Evolutionary conservation across 1,284 basidiomycete species (phyloP).

Genomic region (Ustilago curta): DNA sequence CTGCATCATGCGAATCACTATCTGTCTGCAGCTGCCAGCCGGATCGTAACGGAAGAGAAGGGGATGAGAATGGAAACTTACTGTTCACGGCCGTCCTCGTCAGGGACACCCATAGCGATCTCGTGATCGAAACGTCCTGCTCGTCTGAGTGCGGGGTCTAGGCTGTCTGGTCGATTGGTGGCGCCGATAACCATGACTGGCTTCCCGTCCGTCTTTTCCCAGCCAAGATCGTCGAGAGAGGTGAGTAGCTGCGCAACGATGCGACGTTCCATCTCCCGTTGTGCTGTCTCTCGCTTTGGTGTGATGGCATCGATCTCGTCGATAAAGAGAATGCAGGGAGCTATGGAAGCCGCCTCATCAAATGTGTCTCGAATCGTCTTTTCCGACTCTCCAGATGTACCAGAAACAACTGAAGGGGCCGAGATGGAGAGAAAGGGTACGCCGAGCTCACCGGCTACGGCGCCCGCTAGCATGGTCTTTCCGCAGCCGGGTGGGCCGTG

Average conservation of each 20-base stretch:
- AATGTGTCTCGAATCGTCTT: conserved; percentile 95
- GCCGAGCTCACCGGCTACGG: conserved; percentile 83
- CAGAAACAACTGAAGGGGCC: conserved; percentile 92
- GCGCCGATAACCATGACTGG: conserved; percentile 95
- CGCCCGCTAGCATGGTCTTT: conserved; percentile 73
- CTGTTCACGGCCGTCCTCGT: conserved; percentile 81
- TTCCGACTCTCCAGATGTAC: conserved; percentile 97
- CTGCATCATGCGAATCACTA: conserved; percentile 41
- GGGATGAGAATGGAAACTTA: conserved; percentile 70
- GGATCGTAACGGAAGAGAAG: neutral
- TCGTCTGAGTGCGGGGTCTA: conserved; percentile 90
- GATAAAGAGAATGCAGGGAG: conserved; percentile 68
- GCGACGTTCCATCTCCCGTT: conserved; percentile 92
- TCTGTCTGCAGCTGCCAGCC: conserved; percentile 5
- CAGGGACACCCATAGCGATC: conserved; percentile 96
- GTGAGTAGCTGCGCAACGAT: conserved; percentile 97
- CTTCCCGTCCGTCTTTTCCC: conserved; percentile 76
- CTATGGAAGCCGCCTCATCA: conserved; percentile 72
- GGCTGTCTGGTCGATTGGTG: conserved; percentile 92
- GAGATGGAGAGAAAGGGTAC: conserved; percentile 93
- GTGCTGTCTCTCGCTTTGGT: conserved; percentile 92
- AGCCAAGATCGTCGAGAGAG: conserved; percentile 92
- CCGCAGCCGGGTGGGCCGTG: conserved; percentile 98
- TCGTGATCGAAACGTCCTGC: conserved; percentile 97
- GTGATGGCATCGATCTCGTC: conserved; percentile 99